These are phyloP conservation scores for Kalmusia sp. DNA, from an alignment of 2,329 filamentous ascomycete species.

Conservation along the genomic window DNA sequence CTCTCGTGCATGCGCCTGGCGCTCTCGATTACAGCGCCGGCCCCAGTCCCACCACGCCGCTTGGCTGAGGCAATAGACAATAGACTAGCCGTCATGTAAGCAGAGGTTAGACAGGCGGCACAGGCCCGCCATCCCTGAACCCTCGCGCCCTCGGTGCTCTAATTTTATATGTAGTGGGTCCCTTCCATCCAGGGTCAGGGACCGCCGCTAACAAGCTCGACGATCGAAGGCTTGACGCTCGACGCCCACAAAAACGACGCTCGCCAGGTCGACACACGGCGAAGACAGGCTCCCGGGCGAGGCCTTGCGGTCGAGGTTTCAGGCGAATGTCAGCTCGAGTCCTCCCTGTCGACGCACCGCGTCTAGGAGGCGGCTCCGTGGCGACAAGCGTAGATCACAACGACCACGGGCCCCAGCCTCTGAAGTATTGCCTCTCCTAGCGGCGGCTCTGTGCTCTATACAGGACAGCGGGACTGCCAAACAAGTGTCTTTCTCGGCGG, in stretches of 20 bases:
- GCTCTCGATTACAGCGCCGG: constrained; percentile 1
- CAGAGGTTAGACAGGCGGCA: not conserved
- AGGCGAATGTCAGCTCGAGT: not conserved
- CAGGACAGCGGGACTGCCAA: not conserved
- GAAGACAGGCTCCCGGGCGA: not conserved
- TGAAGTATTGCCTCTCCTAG: not conserved
- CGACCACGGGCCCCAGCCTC: constrained; percentile 4
- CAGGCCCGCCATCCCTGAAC: too few species aligned
- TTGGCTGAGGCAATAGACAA: constrained; percentile 4
- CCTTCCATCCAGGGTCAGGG: not conserved
- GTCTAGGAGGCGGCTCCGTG: not conserved
- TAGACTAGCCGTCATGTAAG: constrained; percentile 1
- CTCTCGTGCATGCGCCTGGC: not conserved
- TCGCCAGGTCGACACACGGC: too few species aligned
- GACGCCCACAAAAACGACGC: not conserved
- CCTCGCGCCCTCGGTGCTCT: too few species aligned
- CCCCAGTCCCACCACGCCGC: constrained; percentile 1
- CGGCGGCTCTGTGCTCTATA: not conserved
- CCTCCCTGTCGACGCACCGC: constrained; percentile 1
- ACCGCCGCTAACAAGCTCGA: not conserved
- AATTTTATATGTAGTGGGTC: not conserved
- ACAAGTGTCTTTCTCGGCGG: not conserved
- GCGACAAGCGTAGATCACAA: too few species aligned
- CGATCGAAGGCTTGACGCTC: not conserved
- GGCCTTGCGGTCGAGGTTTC: not conserved